These are phyloP conservation scores for Xylaria sp. DNA, from an alignment of 2,329 filamentous ascomycete genomes.

Conservation along the genomic window DNA sequence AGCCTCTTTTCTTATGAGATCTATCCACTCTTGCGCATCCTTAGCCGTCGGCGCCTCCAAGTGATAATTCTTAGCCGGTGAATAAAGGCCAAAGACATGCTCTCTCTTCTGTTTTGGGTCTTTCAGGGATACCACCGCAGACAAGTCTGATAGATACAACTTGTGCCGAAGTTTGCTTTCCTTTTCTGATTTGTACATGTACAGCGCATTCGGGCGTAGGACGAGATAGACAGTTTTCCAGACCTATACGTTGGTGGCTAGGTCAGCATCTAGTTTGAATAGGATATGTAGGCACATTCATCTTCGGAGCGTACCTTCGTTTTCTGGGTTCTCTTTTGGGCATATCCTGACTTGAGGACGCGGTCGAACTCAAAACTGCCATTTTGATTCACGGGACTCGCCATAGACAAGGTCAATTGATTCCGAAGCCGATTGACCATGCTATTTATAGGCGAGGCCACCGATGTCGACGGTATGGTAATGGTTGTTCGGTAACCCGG, in stretches of 20 bases:
- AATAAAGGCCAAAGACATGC: conserved; percentile 91
- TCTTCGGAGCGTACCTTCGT: conserved; percentile 71
- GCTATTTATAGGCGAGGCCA: conserved; percentile 32
- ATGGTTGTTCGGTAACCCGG: conserved; percentile 38
- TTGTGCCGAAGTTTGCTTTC: conserved; percentile 90
- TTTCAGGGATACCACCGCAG: conserved; percentile 85
- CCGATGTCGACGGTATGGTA: conserved; percentile 35
- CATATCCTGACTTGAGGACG: conserved; percentile 85
- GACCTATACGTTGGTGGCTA: conserved; percentile 60
- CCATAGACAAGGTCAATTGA: conserved; percentile 64
- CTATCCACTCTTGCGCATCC: conserved; percentile 87
- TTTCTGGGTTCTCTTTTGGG: conserved; percentile 88
- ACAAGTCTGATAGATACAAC: conserved; percentile 86
- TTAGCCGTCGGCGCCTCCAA: conserved; percentile 75
- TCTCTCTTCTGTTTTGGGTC: conserved; percentile 87
- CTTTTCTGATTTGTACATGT: conserved; percentile 89
- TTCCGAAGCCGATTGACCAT: conserved; percentile 42
- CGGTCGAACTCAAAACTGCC: conserved; percentile 96
- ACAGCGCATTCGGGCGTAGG: conserved; percentile 86
- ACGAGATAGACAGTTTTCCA: conserved; percentile 94
- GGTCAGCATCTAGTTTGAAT: conserved; percentile 29
- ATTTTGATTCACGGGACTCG: conserved; percentile 90
- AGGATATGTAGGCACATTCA: background rate
- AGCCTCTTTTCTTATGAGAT: conserved; percentile 77
- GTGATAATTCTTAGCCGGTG: conserved; percentile 88